phyloP scores from a whole-genome alignment of 2,329 filamentous ascomycete species.

The Cladosporium sp. region DNA sequence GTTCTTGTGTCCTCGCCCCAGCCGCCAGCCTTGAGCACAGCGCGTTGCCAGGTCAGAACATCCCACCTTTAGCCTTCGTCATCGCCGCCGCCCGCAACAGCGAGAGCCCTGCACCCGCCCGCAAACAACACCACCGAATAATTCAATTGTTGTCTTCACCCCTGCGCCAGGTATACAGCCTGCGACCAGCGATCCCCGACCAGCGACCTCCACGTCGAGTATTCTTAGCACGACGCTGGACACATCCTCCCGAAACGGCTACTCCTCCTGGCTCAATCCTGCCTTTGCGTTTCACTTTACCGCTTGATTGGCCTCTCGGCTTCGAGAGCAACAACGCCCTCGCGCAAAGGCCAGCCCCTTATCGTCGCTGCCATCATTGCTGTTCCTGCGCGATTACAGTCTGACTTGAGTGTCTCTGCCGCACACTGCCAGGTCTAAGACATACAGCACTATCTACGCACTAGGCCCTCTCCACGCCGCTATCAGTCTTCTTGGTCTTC shows the following conservation, averaged over 20 bases:
- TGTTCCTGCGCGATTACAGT: neutral
- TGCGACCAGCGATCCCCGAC: constrained; percentile 8
- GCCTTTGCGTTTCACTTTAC: constrained; percentile 5
- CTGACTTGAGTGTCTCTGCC: neutral
- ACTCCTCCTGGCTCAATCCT: neutral
- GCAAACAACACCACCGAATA: neutral
- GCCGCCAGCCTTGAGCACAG: neutral
- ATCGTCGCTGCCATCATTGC: neutral
- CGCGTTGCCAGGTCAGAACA: constrained; percentile 6
- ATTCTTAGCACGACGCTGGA: neutral
- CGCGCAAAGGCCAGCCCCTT: constrained; percentile 1
- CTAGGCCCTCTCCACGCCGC: neutral
- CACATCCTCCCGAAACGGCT: constrained; percentile 4
- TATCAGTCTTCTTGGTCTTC: neutral
- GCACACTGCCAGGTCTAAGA: constrained; percentile 4
- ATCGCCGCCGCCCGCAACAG: neutral
- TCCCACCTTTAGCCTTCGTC: constrained; percentile 2
- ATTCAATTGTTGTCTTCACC: neutral
- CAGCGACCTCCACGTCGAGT: neutral
- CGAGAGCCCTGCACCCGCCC: neutral
- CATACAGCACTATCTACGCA: constrained; percentile 1
- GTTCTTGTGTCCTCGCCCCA: neutral
- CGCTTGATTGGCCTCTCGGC: constrained; percentile 7
- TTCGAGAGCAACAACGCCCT: constrained; percentile 9
- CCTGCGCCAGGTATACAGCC: neutral